Evolutionary conservation across 352 stramenopile genomes (phyloP).

Genomic region (Phytopythium sindhum): DNA sequence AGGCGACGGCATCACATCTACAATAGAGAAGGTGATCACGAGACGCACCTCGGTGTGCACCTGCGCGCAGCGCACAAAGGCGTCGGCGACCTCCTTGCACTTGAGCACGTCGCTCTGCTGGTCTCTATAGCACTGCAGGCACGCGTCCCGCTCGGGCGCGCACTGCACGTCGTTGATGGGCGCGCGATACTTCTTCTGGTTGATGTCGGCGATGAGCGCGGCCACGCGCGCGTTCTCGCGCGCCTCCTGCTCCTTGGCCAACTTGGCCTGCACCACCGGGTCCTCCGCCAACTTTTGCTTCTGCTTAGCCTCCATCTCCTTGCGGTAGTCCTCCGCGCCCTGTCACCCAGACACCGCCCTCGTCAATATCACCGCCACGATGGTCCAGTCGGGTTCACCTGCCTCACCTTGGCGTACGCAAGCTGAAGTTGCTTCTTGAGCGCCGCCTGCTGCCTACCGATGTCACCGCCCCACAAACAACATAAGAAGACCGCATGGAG

Average conservation of each 20-base stretch:
- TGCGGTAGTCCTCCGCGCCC: constrained; percentile 69
- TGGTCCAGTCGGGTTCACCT: background rate
- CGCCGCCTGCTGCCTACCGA: constrained; percentile 43
- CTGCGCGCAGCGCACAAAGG: constrained; percentile 77
- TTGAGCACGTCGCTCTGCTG: constrained; percentile 73
- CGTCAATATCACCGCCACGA: background rate
- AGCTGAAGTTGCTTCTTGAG: constrained; percentile 77
- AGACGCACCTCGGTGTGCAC: constrained; percentile 67
- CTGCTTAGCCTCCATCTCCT: constrained; percentile 50
- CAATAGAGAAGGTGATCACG: background rate
- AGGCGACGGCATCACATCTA: background rate
- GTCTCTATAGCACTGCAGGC: constrained; percentile 86
- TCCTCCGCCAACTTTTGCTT: constrained; percentile 21
- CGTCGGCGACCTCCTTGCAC: constrained; percentile 85
- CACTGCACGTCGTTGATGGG: constrained; percentile 82
- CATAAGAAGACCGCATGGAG: background rate
- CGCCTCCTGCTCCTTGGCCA: constrained; percentile 67
- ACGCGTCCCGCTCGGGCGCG: constrained; percentile 68
- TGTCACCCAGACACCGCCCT: constrained; percentile 13
- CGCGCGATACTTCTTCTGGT: constrained; percentile 81
- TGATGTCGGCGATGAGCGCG: constrained; percentile 74
- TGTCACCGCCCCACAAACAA: constrained; percentile 1
- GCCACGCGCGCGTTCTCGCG: constrained; percentile 65
- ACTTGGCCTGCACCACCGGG: constrained; percentile 47
- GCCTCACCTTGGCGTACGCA: constrained; percentile 64